Evolutionary conservation across 176 grass and related monocot genomes (phyloP).

Genomic region (Aegilops longissima): DNA sequence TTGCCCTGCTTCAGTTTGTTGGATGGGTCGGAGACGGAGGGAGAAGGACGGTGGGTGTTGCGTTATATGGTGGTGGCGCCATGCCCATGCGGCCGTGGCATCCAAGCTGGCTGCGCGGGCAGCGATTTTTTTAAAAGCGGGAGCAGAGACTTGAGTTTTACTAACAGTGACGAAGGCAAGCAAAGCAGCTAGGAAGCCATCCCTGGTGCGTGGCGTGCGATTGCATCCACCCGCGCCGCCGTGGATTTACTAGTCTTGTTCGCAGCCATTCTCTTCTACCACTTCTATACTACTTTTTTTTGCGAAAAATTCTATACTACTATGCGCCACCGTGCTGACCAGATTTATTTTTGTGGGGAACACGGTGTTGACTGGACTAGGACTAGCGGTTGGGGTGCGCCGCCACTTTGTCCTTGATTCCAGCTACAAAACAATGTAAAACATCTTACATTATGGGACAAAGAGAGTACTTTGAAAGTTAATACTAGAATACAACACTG

Average conservation of each 20-base stretch:
- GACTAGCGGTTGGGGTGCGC: too few relatives aligned
- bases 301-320: too few relatives aligned
- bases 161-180: background rate
- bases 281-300: too few relatives aligned
- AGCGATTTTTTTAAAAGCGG: background rate
- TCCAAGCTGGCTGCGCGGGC: conserved; percentile 43
- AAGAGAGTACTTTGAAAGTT: background rate
- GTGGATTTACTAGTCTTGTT: background rate
- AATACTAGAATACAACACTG: background rate
- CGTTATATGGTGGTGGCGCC: conserved; percentile 28
- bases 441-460: too few relatives aligned
- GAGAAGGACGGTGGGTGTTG: background rate
- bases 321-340: too few relatives aligned
- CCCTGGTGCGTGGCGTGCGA: background rate
- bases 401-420: background rate
- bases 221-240: conserved; percentile 4
- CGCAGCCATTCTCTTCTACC: background rate
- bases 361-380: too few relatives aligned
- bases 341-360: too few relatives aligned
- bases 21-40: background rate
- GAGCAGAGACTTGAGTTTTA: background rate
- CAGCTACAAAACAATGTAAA: background rate
- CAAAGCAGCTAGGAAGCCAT: too few relatives aligned
- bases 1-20: background rate
- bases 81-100: background rate